Evolutionary conservation across 176 grass and related monocot genomes (phyloP).

Genomic region (Coix lacrymajobi): DNA sequence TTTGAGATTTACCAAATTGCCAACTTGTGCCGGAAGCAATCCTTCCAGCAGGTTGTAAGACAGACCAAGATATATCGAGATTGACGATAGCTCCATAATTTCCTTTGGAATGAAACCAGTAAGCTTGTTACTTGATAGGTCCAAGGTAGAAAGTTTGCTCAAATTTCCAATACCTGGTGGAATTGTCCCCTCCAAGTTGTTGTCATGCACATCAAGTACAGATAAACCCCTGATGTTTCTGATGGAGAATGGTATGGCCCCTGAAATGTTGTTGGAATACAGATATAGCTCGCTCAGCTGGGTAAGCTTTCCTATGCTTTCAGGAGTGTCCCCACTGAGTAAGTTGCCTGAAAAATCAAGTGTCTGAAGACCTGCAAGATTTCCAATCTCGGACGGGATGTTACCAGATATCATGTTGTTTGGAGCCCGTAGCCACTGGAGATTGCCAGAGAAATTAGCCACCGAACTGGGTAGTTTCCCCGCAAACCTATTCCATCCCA

Average conservation of each 20-base stretch:
- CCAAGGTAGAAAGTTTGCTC: not conserved
- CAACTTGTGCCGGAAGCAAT: not conserved
- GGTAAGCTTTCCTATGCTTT: conserved; percentile 16
- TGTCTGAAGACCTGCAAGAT: not conserved
- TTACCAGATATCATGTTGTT: not conserved
- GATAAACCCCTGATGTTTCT: conserved; percentile 1
- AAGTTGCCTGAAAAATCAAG: not conserved
- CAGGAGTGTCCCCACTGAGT: not conserved
- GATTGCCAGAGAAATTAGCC: not conserved
- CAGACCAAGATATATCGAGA: not conserved
- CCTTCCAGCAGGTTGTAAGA: not conserved
- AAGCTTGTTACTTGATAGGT: not conserved
- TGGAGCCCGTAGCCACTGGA: not conserved
- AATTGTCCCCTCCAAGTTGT: not conserved
- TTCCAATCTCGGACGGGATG: not conserved
- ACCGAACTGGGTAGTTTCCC: not conserved
- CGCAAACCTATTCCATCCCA: not conserved
- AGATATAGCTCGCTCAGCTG: not conserved
- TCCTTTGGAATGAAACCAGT: not conserved
- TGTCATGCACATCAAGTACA: not conserved
- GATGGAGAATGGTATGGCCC: not conserved
- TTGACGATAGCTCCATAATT: not conserved
- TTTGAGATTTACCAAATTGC: conserved; percentile 10
- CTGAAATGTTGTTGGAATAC: not conserved
- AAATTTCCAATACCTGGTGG: not conserved